Conservation (phyloP, 2,329 filamentous ascomycete species). For the Chrysoporthe puriensis region DNA sequence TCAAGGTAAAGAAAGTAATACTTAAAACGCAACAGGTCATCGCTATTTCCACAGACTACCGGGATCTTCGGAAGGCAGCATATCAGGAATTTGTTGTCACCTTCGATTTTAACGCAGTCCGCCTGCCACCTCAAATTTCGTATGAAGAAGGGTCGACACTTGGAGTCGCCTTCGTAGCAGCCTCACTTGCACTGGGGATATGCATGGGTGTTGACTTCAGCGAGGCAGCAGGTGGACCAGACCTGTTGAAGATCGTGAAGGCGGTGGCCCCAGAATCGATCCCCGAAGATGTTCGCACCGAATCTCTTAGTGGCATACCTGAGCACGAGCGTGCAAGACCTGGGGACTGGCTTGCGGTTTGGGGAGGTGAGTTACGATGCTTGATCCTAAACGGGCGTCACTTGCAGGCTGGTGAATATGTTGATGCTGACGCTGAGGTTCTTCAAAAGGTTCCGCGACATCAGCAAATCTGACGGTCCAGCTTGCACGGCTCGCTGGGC, state of each 20-base stretch:
- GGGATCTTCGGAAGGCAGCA: constrained; percentile 71
- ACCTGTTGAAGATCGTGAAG: constrained; percentile 58
- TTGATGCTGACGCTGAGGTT: background rate
- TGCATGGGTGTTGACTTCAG: constrained; percentile 71
- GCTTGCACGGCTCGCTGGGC: constrained; percentile 66
- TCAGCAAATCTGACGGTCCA: constrained; percentile 70
- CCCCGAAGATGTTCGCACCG: constrained; percentile 63
- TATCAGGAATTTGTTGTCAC: constrained; percentile 73
- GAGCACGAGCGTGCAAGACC: constrained; percentile 55
- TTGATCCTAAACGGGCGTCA: background rate
- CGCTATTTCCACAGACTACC: constrained; percentile 75
- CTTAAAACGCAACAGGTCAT: constrained; percentile 47
- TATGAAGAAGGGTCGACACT: constrained; percentile 63
- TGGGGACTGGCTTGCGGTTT: constrained; percentile 74
- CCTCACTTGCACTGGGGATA: constrained; percentile 67
- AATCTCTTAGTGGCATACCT: constrained; percentile 62
- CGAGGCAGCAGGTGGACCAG: constrained; percentile 55
- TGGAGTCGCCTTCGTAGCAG: constrained; percentile 73
- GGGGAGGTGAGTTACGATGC: constrained; percentile 59
- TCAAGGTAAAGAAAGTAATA: background rate
- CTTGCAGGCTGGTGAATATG: background rate
- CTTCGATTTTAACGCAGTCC: constrained; percentile 66
- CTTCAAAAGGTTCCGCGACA: constrained; percentile 61
- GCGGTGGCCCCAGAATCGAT: constrained; percentile 50
- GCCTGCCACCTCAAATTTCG: constrained; percentile 58